Evolutionary conservation across 2,329 filamentous ascomycete genomes (phyloP).

Genomic region (Penicillium janthinellum): DNA sequence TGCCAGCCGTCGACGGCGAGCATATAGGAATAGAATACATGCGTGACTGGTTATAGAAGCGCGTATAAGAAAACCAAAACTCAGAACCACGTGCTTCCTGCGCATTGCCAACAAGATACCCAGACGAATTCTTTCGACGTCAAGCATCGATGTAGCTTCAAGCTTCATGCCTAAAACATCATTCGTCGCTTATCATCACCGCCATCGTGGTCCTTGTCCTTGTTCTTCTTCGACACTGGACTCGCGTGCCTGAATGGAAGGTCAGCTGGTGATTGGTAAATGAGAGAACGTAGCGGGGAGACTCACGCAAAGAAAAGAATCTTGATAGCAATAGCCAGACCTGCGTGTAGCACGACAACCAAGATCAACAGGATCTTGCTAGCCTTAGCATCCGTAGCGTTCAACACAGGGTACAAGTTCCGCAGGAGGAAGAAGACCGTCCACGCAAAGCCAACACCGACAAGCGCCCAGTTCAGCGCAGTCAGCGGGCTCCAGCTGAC

Average conservation of each 20-base stretch:
- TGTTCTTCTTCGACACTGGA: constrained; percentile 53
- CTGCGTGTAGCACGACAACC: constrained; percentile 82
- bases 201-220: constrained; percentile 34
- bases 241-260: constrained; percentile 59
- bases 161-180: constrained; percentile 27
- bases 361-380: constrained; percentile 84
- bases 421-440: constrained; percentile 82
- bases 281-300: not conserved
- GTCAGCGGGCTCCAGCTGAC: constrained; percentile 87
- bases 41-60: constrained; percentile 10
- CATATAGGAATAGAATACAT: constrained; percentile 21
- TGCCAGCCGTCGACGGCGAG: constrained; percentile 11
- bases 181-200: constrained; percentile 36
- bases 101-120: constrained; percentile 17
- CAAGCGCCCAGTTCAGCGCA: constrained; percentile 91
- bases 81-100: constrained; percentile 22
- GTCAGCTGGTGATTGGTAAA: constrained; percentile 15
- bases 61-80: constrained; percentile 9
- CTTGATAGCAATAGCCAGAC: constrained; percentile 92
- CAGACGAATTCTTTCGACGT: constrained; percentile 6
- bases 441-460: constrained; percentile 79
- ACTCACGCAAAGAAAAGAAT: constrained; percentile 86
- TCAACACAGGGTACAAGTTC: constrained; percentile 88
- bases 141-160: constrained; percentile 5
- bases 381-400: constrained; percentile 87